These are phyloP conservation scores for Ichthyophthirius multifiliis DNA, from an alignment of 169 alveolate species.

Conservation along the genomic window DNA sequence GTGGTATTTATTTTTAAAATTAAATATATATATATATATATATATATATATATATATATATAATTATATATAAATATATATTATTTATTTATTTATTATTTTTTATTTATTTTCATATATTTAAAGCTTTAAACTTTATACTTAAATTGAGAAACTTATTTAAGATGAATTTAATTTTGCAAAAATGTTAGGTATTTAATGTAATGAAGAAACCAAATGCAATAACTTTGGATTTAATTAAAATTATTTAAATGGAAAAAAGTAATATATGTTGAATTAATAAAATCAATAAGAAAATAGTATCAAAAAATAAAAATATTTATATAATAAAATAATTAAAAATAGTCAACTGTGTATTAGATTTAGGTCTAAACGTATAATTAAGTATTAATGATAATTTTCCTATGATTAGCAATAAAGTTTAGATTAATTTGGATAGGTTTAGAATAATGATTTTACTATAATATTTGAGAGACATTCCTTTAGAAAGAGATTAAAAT, in stretches of 20 bases:
- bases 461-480: constrained; percentile 26
- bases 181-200: constrained; percentile 49
- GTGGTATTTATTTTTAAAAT: constrained; percentile 6
- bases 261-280: not conserved
- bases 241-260: not conserved
- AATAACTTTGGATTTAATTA: constrained; percentile 1
- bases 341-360: not conserved
- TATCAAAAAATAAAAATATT: not conserved
- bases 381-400: constrained; percentile 5
- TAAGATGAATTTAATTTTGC: constrained; percentile 52
- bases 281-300: not conserved
- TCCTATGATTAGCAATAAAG: constrained; percentile 21
- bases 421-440: constrained; percentile 5
- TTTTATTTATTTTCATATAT: not conserved
- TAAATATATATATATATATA: too few species aligned
- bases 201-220: constrained; percentile 28
- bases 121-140: constrained; percentile 47
- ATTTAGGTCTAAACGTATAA: not conserved
- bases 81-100: not conserved
- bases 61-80: too few species aligned
- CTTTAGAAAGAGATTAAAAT: constrained; percentile 13
- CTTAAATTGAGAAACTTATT: constrained; percentile 55
- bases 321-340: not conserved
- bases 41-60: not conserved
- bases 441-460: constrained; percentile 33